Percentiles rank a stretch among this genome's conserved stretches.
These are phyloP conservation scores for Globisporangium acanthophoron DNA, from an alignment of 352 stramenopile genomes.

Conservation along the genomic window DNA sequence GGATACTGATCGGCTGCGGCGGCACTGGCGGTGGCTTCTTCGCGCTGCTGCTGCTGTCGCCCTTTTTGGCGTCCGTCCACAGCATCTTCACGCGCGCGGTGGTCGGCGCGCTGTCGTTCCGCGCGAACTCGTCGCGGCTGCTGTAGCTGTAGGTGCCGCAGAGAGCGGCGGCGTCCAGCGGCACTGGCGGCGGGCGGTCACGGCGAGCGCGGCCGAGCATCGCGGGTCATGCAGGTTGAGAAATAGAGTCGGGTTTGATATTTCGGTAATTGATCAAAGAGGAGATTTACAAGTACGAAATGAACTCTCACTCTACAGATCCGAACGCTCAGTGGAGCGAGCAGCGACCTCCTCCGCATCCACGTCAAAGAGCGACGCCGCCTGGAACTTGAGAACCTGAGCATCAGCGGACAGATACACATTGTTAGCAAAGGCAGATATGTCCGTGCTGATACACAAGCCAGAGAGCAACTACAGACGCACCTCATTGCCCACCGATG, in stretches of 20 bases:
- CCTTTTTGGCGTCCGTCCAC: slow-evolving; percentile 9
- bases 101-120: slow-evolving; percentile 1
- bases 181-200: neutral
- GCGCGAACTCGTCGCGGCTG: slow-evolving; percentile 9
- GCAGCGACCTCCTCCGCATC: neutral
- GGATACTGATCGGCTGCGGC: slow-evolving; percentile 2
- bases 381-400: slow-evolving; percentile 58
- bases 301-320: too few species aligned
- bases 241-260: too few species aligned
- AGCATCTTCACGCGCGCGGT: slow-evolving; percentile 10
- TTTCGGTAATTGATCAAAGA: too few species aligned
- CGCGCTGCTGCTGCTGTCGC: neutral
- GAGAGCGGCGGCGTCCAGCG: neutral
- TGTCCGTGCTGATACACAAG: neutral
- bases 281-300: too few species aligned
- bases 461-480: neutral
- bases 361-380: slow-evolving; percentile 12
- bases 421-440: neutral
- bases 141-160: neutral
- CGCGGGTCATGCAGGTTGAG: too few species aligned
- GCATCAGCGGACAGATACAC: neutral
- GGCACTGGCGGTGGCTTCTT: neutral
- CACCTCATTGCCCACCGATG: slow-evolving; percentile 61
- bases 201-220: neutral
- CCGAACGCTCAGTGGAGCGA: too few species aligned